A percentile compares a stretch with the other conserved stretches of the same genome.
These are phyloP conservation scores for Lactifluus rugatus DNA, from an alignment of 768 basidiomycete genomes.

Conservation along the genomic window DNA sequence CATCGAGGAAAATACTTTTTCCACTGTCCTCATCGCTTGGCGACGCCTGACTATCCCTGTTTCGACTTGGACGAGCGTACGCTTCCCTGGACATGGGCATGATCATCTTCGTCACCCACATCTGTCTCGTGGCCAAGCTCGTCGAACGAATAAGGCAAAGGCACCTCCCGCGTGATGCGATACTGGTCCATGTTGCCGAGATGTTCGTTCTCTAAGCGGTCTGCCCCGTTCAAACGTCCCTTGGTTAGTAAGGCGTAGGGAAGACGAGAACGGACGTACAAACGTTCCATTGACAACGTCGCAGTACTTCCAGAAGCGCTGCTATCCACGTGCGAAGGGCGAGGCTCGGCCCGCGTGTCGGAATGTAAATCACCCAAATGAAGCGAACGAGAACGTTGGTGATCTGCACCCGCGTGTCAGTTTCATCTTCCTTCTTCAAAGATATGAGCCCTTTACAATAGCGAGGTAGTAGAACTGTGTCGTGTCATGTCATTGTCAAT, in stretches of 20 bases:
- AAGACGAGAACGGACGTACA: constrained; percentile 37
- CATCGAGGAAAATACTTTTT: not conserved
- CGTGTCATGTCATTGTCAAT: not conserved
- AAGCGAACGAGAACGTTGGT: constrained; percentile 71
- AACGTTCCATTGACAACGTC: constrained; percentile 90
- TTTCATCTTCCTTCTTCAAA: not conserved
- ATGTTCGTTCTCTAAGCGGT: constrained; percentile 85
- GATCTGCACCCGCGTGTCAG: constrained; percentile 33
- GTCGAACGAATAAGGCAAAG: constrained; percentile 66
- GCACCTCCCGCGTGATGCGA: constrained; percentile 77
- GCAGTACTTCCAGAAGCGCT: constrained; percentile 63
- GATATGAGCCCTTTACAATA: constrained; percentile 38
- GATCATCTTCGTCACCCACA: constrained; percentile 30
- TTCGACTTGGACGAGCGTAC: not conserved
- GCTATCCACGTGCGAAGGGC: constrained; percentile 56
- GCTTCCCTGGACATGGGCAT: not conserved
- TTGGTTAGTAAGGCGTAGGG: not conserved
- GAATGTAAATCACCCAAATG: constrained; percentile 74
- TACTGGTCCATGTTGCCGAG: constrained; percentile 90
- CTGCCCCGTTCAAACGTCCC: constrained; percentile 27
- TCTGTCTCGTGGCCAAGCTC: constrained; percentile 34
- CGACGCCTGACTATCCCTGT: not conserved
- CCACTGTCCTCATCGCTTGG: not conserved
- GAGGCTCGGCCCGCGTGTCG: constrained; percentile 36
- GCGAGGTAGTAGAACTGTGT: constrained; percentile 67